These are phyloP conservation scores for Purpureocillium takamizusanense DNA, from an alignment of 2,329 filamentous ascomycete species.

Conservation along the genomic window DNA sequence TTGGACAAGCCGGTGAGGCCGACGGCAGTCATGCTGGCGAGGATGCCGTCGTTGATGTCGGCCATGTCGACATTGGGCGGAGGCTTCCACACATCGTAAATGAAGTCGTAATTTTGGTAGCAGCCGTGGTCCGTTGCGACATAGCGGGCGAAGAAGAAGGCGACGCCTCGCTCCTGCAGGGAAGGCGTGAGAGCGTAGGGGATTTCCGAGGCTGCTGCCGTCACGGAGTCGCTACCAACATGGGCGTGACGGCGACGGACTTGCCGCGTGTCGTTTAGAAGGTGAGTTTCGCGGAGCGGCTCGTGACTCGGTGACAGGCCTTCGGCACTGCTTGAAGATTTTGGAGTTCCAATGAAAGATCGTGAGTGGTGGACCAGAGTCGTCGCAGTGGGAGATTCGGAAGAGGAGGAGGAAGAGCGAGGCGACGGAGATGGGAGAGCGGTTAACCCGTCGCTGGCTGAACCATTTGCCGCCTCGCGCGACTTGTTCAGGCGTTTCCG, in stretches of 20 bases:
- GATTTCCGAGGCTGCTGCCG: slow-evolving; percentile 2
- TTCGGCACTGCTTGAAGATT: neutral
- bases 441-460: neutral
- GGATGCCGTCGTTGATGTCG: slow-evolving; percentile 32
- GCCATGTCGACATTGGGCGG: slow-evolving; percentile 18
- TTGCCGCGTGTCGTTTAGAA: neutral
- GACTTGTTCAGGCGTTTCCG: slow-evolving; percentile 15
- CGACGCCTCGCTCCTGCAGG: slow-evolving; percentile 33
- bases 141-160: slow-evolving; percentile 43
- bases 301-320: slow-evolving; percentile 2
- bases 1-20: slow-evolving; percentile 43
- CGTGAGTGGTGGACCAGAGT: slow-evolving; percentile 1
- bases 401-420: slow-evolving; percentile 1
- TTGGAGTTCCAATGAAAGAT: slow-evolving; percentile 1
- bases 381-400: slow-evolving; percentile 1
- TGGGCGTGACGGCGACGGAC: neutral
- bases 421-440: slow-evolving; percentile 1
- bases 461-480: slow-evolving; percentile 3
- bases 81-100: slow-evolving; percentile 44
- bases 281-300: neutral
- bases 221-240: neutral
- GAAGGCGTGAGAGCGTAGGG: slow-evolving; percentile 11
- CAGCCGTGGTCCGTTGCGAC: slow-evolving; percentile 36
- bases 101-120: slow-evolving; percentile 42
- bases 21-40: slow-evolving; percentile 45